A percentile compares a stretch with the other conserved stretches of the same genome.
Evolutionary conservation across 805 yeast species (phyloP).

Genomic region (Starmera amethionina): DNA sequence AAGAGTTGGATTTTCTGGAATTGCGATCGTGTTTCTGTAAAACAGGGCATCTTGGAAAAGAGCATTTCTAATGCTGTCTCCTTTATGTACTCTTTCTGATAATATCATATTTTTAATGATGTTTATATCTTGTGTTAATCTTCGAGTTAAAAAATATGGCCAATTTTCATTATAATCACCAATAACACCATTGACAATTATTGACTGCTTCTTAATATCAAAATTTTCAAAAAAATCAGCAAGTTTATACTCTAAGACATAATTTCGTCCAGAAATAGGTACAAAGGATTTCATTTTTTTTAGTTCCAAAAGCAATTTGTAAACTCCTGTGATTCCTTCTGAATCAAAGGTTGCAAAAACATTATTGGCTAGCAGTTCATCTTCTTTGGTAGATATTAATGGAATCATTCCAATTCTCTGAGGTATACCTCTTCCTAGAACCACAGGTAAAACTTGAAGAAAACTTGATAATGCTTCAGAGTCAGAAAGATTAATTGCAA

Average conservation of each 20-base stretch:
- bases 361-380: constrained; percentile 10
- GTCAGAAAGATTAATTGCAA: constrained; percentile 54
- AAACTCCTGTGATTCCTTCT: constrained; percentile 7
- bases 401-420: constrained; percentile 85
- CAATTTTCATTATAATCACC: constrained; percentile 41
- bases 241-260: too few relatives aligned
- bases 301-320: too few relatives aligned
- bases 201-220: constrained; percentile 35
- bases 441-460: constrained; percentile 36
- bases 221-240: constrained; percentile 24
- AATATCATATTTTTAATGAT: constrained; percentile 14
- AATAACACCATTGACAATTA: constrained; percentile 70
- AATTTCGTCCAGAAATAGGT: too few relatives aligned
- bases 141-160: constrained; percentile 44
- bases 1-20: constrained; percentile 34
- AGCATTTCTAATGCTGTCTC: constrained; percentile 23
- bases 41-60: constrained; percentile 32
- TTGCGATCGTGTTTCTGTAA: constrained; percentile 37
- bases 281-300: too few relatives aligned
- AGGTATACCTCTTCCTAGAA: constrained; percentile 52
- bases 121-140: constrained; percentile 43
- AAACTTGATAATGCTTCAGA: constrained; percentile 40
- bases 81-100: constrained; percentile 15
- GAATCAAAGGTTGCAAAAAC: constrained; percentile 8
- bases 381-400: constrained; percentile 19